Base-by-base conservation (phyloP, 148 eudicot genomes). In the Nepenthes gracilis region DNA sequence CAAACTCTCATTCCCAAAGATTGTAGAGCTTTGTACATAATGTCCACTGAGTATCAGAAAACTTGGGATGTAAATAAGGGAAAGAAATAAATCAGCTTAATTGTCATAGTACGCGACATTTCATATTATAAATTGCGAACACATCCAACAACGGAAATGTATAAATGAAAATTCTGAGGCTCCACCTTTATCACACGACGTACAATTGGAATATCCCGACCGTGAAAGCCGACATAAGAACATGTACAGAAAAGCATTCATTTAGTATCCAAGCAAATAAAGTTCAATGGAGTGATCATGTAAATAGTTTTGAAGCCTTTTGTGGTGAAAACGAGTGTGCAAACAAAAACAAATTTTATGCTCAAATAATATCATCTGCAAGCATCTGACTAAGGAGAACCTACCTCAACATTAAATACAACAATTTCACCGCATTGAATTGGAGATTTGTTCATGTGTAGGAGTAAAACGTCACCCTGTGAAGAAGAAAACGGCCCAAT, bases 391-490 rank as follows among this genome's bases (percentile, higher is more conserved):
- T 54, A 50, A 12, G 11, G 49, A 55, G 53, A 66, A 36, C 59
- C 43, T 63, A 73, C 77, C 38, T 58, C 47, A 45, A 60, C 60
- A 35, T 63, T 58, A 47, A 73, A 73, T n/a, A 73, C 71, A 11
- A 73, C 60, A 54, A 73, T 63, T 37, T 63, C 77, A 47, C 77
- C 77, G 33, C 35, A 34, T 36, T 33, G 43, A 45, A 73, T 10
- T 4, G 72, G 72, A 58, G 68, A 55, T 33, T 36, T 9, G 13
- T 52, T 38, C 49, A 52, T 62, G 14, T 58, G 55, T 12, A 73
- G 47, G 52, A 69, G 37, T 47, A 73, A 47, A 36, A 73, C 6
- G 58, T 73, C 72, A 6, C 76, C 76, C 76, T 67, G 43, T 33
- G 14, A 33, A 8, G 1, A 49, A 55, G 57, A 33, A 23, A 69